These are phyloP conservation scores for Phlebiopsis flavidoalba DNA, from an alignment of 768 basidiomycete species.

Conservation along the genomic window DNA sequence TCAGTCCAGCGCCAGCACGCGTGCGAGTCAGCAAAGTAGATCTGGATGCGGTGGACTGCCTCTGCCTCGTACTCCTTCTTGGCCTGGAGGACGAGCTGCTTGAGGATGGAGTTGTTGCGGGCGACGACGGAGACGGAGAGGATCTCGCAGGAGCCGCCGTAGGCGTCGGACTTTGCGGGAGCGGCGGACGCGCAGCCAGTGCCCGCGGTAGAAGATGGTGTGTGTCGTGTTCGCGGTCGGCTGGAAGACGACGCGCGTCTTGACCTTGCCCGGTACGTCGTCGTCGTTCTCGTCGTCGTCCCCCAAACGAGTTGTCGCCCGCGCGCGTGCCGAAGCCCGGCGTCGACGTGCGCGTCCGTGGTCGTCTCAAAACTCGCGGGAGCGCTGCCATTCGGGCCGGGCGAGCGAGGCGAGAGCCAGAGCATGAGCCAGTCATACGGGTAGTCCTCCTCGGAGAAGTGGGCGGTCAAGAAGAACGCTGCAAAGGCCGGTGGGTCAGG, in stretches of 20 bases:
- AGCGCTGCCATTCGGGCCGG: slow-evolving; percentile 84
- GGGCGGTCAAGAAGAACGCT: slow-evolving; percentile 73
- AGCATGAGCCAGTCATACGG: slow-evolving; percentile 92
- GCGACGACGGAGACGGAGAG: slow-evolving; percentile 83
- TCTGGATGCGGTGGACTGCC: slow-evolving; percentile 80
- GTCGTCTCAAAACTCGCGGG: slow-evolving; percentile 88
- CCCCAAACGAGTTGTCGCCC: slow-evolving; percentile 52
- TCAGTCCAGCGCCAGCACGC: slow-evolving; percentile 88
- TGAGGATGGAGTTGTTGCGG: slow-evolving; percentile 76
- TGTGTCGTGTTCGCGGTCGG: slow-evolving; percentile 86
- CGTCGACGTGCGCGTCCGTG: slow-evolving; percentile 63
- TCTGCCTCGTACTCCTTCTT: slow-evolving; percentile 87
- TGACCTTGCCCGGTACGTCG: slow-evolving; percentile 53
- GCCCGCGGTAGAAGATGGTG: slow-evolving; percentile 81
- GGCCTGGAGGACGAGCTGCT: slow-evolving; percentile 86
- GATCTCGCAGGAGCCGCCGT: slow-evolving; percentile 61
- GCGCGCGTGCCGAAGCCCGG: slow-evolving; percentile 49
- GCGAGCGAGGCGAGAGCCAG: slow-evolving; percentile 81
- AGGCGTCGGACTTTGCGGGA: slow-evolving; percentile 55
- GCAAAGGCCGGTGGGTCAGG: not conserved
- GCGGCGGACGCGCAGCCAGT: slow-evolving; percentile 76
- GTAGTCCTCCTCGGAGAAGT: slow-evolving; percentile 87
- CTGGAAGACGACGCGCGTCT: slow-evolving; percentile 83
- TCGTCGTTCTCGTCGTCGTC: slow-evolving; percentile 53
- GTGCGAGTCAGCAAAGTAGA: slow-evolving; percentile 86